Base-by-base conservation (phyloP, 768 basidiomycete species). In the Xanthoconium purpureum region DNA sequence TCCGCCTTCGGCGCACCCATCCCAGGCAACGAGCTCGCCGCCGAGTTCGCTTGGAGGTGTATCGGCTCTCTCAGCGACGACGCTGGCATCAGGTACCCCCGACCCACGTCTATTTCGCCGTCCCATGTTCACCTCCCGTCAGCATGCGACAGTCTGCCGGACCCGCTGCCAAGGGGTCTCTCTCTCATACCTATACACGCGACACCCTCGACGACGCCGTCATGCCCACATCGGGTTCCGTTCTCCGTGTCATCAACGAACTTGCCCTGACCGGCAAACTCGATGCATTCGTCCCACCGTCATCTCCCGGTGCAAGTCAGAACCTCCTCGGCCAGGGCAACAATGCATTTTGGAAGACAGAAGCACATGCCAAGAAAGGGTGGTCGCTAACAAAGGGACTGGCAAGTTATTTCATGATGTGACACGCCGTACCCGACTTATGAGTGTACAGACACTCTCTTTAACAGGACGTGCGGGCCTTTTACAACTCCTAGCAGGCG, bases 101-200 rank as follows among this genome's bases (percentile, higher is more conserved):
- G 20, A 39, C 28, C 15, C 47, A 20, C 24, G 1, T 55, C 24
- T 43, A 28, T 47, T 36, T 0, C n/a, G 40, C 33, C 14, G 0
- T 15, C 37, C 11, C 45, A 15, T 50, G 35, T 57, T 63, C 32
- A 64, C 46, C 40, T 20, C 42, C 40, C 51, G 3, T 32, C 61
- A 95, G 93, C 56, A 89, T 96, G 52, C 86, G 97, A 33, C 83
- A 90, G 66, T 80, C 88, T 1, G 94, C 95, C 0, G 91, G 93
- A 0, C 82, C 84, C 24, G 82, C 85, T 0, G 69, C 84, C 57
- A 98, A 98, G 72, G 94, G 94, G 0, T 82, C 93, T 0, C 43
- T 98, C 2, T 87, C 86, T 13, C 91, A 98, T 65, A 84, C 84
- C 0, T 92, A 83, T 71, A 75, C 80, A 3, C 74, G 81, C 15